Percentiles rank a stretch among this genome's conserved stretches.
These are phyloP conservation scores for Dillenia suffruticosa DNA, from an alignment of 164 flowering plant genomes.

Conservation along the genomic window DNA sequence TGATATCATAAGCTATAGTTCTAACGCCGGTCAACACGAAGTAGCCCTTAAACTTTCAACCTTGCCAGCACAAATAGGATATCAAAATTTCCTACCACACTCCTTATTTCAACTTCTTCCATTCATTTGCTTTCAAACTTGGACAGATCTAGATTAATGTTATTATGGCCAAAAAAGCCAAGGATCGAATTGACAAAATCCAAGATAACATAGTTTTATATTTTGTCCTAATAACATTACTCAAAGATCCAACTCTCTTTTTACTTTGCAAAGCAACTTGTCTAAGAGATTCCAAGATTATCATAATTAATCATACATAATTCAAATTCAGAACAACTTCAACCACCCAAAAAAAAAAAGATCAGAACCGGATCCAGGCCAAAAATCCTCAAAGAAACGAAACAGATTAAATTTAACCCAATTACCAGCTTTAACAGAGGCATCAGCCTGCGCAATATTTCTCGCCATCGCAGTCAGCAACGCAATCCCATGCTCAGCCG, in stretches of 20 bases:
- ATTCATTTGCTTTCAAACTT: too few species aligned
- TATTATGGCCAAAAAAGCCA: too few species aligned
- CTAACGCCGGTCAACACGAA: too few species aligned
- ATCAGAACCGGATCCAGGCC: not conserved
- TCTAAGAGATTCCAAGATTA: not conserved
- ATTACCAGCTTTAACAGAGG: slow-evolving; percentile 72
- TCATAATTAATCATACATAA: not conserved
- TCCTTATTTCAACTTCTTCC: too few species aligned
- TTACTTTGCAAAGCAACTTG: too few species aligned
- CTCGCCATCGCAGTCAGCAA: slow-evolving; percentile 74
- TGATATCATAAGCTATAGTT: too few species aligned
- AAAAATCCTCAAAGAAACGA: slow-evolving; percentile 21
- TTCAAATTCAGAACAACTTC: not conserved
- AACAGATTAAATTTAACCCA: not conserved
- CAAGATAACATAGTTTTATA: too few species aligned
- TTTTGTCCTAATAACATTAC: not conserved
- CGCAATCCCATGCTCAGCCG: slow-evolving; percentile 89
- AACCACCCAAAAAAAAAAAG: not conserved
- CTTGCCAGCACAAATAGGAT: too few species aligned
- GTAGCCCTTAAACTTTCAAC: too few species aligned
- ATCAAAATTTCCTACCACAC: too few species aligned
- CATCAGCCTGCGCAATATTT: slow-evolving; percentile 82
- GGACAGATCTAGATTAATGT: too few species aligned
- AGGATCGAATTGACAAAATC: too few species aligned
- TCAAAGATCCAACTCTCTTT: not conserved